Evolutionary conservation across 441 rosid species (phyloP).

Genomic region (Croton setiger): DNA sequence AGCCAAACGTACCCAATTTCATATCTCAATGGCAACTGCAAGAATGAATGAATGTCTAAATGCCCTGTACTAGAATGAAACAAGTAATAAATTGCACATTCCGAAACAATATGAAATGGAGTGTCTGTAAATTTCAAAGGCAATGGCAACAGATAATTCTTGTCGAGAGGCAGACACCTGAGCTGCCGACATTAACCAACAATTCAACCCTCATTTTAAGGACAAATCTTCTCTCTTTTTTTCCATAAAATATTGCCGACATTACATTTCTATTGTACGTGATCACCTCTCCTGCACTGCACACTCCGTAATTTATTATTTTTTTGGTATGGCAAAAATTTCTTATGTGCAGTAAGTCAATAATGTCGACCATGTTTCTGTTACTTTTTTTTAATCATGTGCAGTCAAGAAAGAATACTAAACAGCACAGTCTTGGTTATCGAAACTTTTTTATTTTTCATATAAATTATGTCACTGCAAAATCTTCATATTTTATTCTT

Average conservation of each 20-base stretch:
- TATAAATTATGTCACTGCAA: too few species aligned
- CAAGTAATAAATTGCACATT: neutral
- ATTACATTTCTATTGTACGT: neutral
- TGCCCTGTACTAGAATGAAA: neutral
- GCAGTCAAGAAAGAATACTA: neutral
- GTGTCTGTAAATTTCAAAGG: neutral
- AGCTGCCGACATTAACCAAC: neutral
- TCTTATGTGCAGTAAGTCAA: slow-evolving; percentile 1
- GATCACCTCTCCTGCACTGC: neutral
- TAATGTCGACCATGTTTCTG: neutral
- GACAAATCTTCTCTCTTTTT: too few species aligned
- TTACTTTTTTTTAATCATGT: neutral
- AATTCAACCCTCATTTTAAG: neutral
- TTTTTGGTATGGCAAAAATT: neutral
- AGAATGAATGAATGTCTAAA: neutral
- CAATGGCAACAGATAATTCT: neutral
- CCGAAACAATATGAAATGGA: neutral
- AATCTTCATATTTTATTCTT: too few species aligned
- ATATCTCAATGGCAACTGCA: too few species aligned
- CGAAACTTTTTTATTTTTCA: neutral
- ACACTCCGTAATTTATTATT: neutral
- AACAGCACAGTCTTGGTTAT: too few species aligned
- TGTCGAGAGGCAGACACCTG: slow-evolving; percentile 5
- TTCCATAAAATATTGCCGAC: neutral
- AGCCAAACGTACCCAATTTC: too few species aligned